These are phyloP conservation scores for Naganishia antarctica DNA, from an alignment of 768 basidiomycete genomes.

Conservation along the genomic window DNA sequence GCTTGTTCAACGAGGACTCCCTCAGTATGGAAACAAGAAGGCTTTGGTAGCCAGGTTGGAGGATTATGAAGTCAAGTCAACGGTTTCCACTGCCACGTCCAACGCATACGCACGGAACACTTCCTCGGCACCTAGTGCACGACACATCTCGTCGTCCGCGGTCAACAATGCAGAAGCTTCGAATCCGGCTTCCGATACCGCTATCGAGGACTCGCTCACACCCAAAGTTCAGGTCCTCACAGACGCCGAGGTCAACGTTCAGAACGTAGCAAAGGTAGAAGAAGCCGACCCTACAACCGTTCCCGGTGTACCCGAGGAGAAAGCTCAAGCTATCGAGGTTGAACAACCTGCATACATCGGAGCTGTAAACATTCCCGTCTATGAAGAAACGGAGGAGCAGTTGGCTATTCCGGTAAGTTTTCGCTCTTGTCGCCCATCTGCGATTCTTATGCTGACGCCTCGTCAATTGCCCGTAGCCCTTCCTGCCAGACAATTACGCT, in stretches of 20 bases:
- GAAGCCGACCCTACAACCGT: constrained; percentile 27
- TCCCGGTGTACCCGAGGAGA: constrained; percentile 44
- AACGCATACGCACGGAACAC: constrained; percentile 1
- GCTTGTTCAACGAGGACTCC: constrained; percentile 40
- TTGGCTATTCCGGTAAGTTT: constrained; percentile 29
- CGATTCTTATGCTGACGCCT: no score
- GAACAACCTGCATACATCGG: constrained; percentile 24
- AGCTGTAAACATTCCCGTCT: constrained; percentile 36
- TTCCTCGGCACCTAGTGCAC: constrained; percentile 40
- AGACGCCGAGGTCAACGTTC: constrained; percentile 20
- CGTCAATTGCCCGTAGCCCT: no score
- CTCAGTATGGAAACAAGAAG: constrained; percentile 57
- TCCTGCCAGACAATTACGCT: constrained; percentile 60
- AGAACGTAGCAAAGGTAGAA: constrained; percentile 14
- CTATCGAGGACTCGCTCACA: constrained; percentile 36
- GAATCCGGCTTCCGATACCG: not conserved
- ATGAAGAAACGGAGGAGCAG: constrained; percentile 36
- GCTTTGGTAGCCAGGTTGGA: constrained; percentile 58
- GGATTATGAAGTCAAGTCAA: constrained; percentile 47
- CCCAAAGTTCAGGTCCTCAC: constrained; percentile 27
- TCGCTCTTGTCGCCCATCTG: no score
- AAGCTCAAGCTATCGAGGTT: constrained; percentile 19
- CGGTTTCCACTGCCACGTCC: constrained; percentile 1
- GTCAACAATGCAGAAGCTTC: not conserved
- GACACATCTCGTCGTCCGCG: constrained; percentile 23